Evolutionary conservation across 306 rosid genomes (phyloP).

Genomic region (Crotalaria pallida): DNA sequence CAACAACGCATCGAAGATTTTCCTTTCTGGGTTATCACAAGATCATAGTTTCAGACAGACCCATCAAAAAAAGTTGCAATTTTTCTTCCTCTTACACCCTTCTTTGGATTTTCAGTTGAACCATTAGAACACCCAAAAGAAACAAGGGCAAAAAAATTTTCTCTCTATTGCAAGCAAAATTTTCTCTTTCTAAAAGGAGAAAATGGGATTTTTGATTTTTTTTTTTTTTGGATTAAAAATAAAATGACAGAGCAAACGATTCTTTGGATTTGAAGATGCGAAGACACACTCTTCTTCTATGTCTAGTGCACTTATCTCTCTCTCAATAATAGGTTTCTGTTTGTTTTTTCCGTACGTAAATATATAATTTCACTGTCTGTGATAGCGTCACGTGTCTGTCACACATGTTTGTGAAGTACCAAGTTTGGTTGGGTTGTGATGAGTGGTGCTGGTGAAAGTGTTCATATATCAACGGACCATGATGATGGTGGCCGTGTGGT

Average conservation of each 20-base stretch:
- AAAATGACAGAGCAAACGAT: slow-evolving; percentile 52
- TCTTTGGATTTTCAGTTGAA: slow-evolving; percentile 54
- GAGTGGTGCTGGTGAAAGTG: background rate
- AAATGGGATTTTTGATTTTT: slow-evolving; percentile 34
- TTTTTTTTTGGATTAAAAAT: slow-evolving; percentile 12
- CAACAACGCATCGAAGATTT: slow-evolving; percentile 61
- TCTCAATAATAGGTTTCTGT: slow-evolving; percentile 54
- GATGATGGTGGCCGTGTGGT: slow-evolving; percentile 7
- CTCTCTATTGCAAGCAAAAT: slow-evolving; percentile 16
- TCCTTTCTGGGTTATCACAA: slow-evolving; percentile 48
- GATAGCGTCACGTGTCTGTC: slow-evolving; percentile 29
- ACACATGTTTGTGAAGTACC: slow-evolving; percentile 7
- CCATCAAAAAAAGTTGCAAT: slow-evolving; percentile 28
- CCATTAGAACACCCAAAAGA: slow-evolving; percentile 43
- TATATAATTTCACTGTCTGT: background rate
- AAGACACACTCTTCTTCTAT: slow-evolving; percentile 29
- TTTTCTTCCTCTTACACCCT: slow-evolving; percentile 24
- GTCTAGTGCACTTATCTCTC: slow-evolving; percentile 32
- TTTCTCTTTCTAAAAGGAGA: slow-evolving; percentile 64
- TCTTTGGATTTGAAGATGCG: slow-evolving; percentile 42
- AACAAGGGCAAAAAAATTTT: slow-evolving; percentile 19
- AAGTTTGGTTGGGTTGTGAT: slow-evolving; percentile 5
- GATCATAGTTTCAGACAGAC: slow-evolving; percentile 57
- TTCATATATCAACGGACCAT: slow-evolving; percentile 24
- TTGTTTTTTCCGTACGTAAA: slow-evolving; percentile 30